Percentiles rank a stretch among this genome's conserved stretches.
phyloP scores from a whole-genome alignment of 2,329 filamentous ascomycete species.

The Cytospora paraplurivora region DNA sequence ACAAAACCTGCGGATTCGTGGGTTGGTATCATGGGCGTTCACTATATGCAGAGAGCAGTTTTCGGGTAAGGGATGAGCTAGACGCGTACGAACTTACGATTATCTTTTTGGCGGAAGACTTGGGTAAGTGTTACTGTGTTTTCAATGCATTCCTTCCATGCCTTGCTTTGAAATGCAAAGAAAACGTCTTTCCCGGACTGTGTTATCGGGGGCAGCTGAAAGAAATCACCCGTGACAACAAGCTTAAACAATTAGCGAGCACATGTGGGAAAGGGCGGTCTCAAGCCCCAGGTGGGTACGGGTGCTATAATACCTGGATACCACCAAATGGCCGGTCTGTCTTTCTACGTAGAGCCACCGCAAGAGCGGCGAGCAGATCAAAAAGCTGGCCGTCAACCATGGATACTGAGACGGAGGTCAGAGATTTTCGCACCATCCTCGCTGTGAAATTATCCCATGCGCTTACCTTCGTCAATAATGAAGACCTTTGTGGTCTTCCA shows the following conservation, averaged over 20 bases:
- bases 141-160: conserved; percentile 73
- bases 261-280: neutral
- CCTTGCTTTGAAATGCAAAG: conserved; percentile 71
- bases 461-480: conserved; percentile 63
- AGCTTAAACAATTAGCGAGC: conserved; percentile 46
- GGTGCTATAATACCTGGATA: conserved; percentile 47
- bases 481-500: conserved; percentile 73
- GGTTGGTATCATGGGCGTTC: neutral
- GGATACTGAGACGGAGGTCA: conserved; percentile 50
- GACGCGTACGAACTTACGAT: conserved; percentile 5
- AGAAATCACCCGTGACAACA: conserved; percentile 76
- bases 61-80: neutral
- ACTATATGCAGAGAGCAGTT: neutral
- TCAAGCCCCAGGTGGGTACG: accelerated
- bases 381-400: conserved; percentile 80
- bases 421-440: neutral
- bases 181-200: conserved; percentile 60
- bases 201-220: conserved; percentile 75
- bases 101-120: conserved; percentile 74
- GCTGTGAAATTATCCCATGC: accelerated
- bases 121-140: conserved; percentile 74
- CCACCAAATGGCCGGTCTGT: conserved; percentile 71
- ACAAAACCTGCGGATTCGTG: conserved; percentile 56
- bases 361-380: conserved; percentile 73
- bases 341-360: conserved; percentile 65